Conservation (phyloP, 176 grass and related monocot genomes). For the Hyparrhenia diplandra region DNA sequence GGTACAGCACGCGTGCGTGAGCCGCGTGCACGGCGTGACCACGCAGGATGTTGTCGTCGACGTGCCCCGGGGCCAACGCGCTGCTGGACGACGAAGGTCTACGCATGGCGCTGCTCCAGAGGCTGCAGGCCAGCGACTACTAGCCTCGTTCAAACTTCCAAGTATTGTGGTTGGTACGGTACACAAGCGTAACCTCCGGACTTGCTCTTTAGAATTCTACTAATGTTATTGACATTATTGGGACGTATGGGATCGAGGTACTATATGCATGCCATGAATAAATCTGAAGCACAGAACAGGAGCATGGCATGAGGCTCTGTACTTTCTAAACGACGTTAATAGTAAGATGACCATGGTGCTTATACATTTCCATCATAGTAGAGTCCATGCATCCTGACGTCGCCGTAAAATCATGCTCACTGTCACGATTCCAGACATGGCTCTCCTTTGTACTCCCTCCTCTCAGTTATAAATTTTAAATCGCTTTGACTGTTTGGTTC, state of each 20-base stretch:
- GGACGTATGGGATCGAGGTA: neutral
- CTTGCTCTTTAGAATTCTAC: neutral
- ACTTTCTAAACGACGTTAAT: too few species aligned
- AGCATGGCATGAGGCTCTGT: too few species aligned
- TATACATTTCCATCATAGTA: too few species aligned
- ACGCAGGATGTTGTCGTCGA: conserved; percentile 58
- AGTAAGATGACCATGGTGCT: too few species aligned
- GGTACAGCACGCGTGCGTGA: conserved; percentile 55
- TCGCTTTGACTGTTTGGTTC: too few species aligned
- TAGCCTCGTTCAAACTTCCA: neutral
- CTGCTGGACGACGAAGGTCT: conserved; percentile 33
- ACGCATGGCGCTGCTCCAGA: conserved; percentile 38
- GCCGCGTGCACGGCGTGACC: conserved; percentile 38
- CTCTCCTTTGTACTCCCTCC: too few species aligned
- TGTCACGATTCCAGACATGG: too few species aligned
- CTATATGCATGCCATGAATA: neutral
- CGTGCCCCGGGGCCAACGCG: conserved; percentile 19
- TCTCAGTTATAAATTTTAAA: too few species aligned
- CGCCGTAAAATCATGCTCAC: too few species aligned
- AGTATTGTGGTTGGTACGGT: neutral
- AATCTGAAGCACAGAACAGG: too few species aligned
- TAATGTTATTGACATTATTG: neutral
- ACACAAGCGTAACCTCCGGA: neutral
- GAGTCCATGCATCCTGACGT: too few species aligned
- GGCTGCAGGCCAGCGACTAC: conserved; percentile 21